Base-by-base conservation (phyloP, 805 yeast species). In the Metschnikowia colocasiae region DNA sequence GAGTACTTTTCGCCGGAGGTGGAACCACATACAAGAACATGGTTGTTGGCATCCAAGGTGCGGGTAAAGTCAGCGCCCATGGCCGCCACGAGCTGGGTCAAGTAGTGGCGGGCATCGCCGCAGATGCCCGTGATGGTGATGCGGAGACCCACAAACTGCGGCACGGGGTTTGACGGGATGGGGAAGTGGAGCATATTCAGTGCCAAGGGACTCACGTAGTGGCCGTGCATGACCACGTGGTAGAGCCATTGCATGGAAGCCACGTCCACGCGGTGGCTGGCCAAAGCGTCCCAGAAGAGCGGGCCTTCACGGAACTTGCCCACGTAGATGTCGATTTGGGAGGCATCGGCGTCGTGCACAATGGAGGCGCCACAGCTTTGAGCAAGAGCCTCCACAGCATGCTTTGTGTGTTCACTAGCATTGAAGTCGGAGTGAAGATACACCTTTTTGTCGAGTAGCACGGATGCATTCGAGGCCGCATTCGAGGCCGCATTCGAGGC, bases 241-340 rank as follows among this genome's bases (percentile, higher is more conserved):
- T 81, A 85, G 1, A 92, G 61, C 97, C 97, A 91, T 32, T 75
- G 73, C 15, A 87, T 57, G 56, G 82, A 87, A 0, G 92, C 96
- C 5, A 70, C 66, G 6, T 47, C 51, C 3, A 82, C 77, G 8
- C 16, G 38, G 26, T 75, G 44, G 1, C 69, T 62, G 6, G 64
- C 59, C 26, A 63, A 59, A 36, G 73, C 63, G 1, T 88, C 82
- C 10, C 58, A 47, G 58, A 79, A 87, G 18, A 77, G 79, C 1
- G 67, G 68, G 0, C 92, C 92, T 1, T 68, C 68, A 12, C 91
- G 65, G 58, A 74, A 81, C 52, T 74, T 74, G 1, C 95, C 91
- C 15, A 89, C 60, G 58, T 78, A 87, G 3, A 71, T 53, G 46
- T 71, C 72, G 18, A 67, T 52, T 1, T 47, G 34, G 7, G 50